These are phyloP conservation scores for Acanthochlamys bracteata DNA, from an alignment of 106 monocot genomes.

Conservation along the genomic window DNA sequence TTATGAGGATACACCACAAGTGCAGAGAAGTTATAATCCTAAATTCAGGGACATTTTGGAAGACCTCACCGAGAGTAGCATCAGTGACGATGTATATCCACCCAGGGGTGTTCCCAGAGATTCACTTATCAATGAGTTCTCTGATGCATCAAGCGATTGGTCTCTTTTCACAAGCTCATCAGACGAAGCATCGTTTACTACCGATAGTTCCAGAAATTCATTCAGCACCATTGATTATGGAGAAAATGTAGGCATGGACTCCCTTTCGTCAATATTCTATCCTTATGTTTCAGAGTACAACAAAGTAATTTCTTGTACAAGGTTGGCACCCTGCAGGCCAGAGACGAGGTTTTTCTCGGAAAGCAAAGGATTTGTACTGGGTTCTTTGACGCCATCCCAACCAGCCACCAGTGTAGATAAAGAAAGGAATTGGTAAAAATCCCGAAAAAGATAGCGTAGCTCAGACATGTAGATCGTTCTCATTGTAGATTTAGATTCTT, in stretches of 20 bases:
- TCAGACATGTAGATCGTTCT: neutral
- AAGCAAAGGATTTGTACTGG: constrained; percentile 15
- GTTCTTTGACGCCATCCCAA: constrained; percentile 17
- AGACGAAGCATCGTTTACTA: constrained; percentile 92
- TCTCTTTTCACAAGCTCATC: constrained; percentile 85
- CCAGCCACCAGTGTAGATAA: constrained; percentile 29
- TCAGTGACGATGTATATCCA: neutral
- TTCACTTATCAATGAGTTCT: constrained; percentile 40
- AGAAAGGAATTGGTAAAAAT: constrained; percentile 10
- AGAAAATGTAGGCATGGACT: constrained; percentile 39
- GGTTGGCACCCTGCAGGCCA: constrained; percentile 13
- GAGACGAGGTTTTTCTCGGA: constrained; percentile 33
- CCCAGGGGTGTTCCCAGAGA: constrained; percentile 12
- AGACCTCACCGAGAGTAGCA: no score
- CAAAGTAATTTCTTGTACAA: constrained; percentile 31
- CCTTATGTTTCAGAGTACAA: constrained; percentile 42
- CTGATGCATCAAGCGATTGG: constrained; percentile 88
- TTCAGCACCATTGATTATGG: constrained; percentile 68
- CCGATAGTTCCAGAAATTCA: constrained; percentile 87
- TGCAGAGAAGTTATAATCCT: no score
- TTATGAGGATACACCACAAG: neutral
- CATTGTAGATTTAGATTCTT: no score
- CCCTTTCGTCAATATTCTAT: constrained; percentile 69
- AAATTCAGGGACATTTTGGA: no score
- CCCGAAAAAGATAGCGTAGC: neutral